phyloP scores from a whole-genome alignment of 345 rosid genomes.

The Euphorbia pulcherrima region DNA sequence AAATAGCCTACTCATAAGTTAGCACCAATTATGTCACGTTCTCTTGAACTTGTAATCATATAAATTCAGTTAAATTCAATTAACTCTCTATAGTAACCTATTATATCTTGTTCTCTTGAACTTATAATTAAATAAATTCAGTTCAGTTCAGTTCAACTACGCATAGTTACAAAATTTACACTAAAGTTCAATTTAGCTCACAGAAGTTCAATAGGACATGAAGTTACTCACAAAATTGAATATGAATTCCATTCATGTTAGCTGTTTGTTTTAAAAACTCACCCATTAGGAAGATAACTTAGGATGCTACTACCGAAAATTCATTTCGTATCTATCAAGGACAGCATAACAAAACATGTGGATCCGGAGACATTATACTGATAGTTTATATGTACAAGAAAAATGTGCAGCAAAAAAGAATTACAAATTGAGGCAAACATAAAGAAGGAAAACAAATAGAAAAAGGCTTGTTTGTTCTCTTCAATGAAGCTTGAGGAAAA shows the following conservation, averaged over 20 bases:
- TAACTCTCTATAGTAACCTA: no score
- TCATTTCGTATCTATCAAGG: conserved; percentile 19
- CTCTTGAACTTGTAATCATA: no score
- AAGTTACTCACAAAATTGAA: not conserved
- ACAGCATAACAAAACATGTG: conserved; percentile 23
- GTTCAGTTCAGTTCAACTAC: no score
- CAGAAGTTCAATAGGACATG: no score
- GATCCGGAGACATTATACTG: conserved; percentile 19
- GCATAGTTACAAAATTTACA: no score
- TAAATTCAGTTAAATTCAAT: no score
- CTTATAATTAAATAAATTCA: no score
- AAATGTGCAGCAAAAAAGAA: conserved; percentile 24
- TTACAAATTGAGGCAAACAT: conserved; percentile 17
- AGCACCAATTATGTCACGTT: no score
- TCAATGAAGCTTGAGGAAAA: conserved; percentile 19
- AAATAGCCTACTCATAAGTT: no score
- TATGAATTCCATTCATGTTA: not conserved
- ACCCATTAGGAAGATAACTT: not conserved
- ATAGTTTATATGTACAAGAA: conserved; percentile 38
- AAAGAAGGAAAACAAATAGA: not conserved
- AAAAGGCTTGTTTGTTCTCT: conserved; percentile 7
- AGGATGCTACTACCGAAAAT: conserved; percentile 16
- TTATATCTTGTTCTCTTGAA: no score
- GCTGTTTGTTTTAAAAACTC: not conserved
- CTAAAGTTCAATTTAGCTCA: no score